These are phyloP conservation scores for Isabelozyma gotoi DNA, from an alignment of 805 yeast species.

Conservation along the genomic window DNA sequence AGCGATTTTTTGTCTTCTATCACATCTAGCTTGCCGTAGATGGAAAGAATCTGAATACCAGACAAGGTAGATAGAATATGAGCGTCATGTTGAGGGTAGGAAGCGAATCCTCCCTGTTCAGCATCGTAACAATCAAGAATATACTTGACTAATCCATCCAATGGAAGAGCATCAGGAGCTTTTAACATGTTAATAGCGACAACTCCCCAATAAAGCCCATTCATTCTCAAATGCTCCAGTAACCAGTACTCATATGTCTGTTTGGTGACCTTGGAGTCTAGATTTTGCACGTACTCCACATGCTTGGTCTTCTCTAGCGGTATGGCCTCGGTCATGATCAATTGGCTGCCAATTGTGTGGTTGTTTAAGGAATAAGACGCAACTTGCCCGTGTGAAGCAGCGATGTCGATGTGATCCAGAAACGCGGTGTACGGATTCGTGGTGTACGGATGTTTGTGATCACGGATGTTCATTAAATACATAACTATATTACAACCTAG, in stretches of 20 bases:
- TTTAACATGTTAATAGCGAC: slow-evolving; percentile 68
- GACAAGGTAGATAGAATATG: slow-evolving; percentile 84
- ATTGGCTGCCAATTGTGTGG: not conserved
- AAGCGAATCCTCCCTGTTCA: slow-evolving; percentile 77
- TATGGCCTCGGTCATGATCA: not conserved
- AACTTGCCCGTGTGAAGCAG: not conserved
- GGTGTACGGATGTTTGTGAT: too few species aligned
- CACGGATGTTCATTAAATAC: too few species aligned
- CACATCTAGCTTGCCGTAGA: slow-evolving; percentile 54
- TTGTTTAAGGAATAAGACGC: not conserved
- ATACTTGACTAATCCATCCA: slow-evolving; percentile 62
- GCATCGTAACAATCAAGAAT: slow-evolving; percentile 65
- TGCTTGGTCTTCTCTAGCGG: slow-evolving; percentile 23
- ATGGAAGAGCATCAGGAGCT: slow-evolving; percentile 53
- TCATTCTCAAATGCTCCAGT: slow-evolving; percentile 84
- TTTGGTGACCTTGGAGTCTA: slow-evolving; percentile 32
- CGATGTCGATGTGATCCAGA: not conserved
- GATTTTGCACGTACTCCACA: slow-evolving; percentile 32
- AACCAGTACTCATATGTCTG: slow-evolving; percentile 79
- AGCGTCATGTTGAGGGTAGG: slow-evolving; percentile 86
- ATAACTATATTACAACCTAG: slow-evolving; percentile 7
- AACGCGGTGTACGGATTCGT: too few species aligned
- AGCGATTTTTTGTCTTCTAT: slow-evolving; percentile 28
- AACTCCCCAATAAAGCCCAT: slow-evolving; percentile 95
- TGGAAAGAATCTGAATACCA: slow-evolving; percentile 75